These are phyloP conservation scores for Alternaria rosae DNA, from an alignment of 2,329 filamentous ascomycete species.

Conservation along the genomic window DNA sequence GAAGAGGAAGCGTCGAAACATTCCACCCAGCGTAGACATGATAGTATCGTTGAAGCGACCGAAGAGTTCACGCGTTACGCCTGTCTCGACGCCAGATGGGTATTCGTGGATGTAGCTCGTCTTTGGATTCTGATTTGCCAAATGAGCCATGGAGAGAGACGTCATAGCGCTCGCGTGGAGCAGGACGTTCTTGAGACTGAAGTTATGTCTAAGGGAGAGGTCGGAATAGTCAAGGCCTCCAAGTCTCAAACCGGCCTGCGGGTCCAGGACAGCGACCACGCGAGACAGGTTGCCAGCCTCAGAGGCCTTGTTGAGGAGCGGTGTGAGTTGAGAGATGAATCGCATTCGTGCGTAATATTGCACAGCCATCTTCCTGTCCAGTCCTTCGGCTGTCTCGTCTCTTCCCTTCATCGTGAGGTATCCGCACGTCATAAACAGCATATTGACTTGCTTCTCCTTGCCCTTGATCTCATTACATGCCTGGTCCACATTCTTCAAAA, in stretches of 20 bases:
- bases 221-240: conserved; percentile 30
- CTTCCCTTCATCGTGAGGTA: conserved; percentile 54
- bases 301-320: conserved; percentile 41
- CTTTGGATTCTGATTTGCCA: conserved; percentile 27
- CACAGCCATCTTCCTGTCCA: conserved; percentile 42
- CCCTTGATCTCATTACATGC: conserved; percentile 57
- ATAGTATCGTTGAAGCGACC: conserved; percentile 10
- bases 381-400: conserved; percentile 46
- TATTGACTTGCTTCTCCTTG: conserved; percentile 62
- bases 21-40: conserved; percentile 5
- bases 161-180: conserved; percentile 37
- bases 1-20: conserved; percentile 25
- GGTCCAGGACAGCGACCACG: conserved; percentile 42
- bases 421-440: conserved; percentile 63
- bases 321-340: conserved; percentile 50
- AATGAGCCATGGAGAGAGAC: conserved; percentile 32
- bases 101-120: conserved; percentile 41
- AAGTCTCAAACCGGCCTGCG: conserved; percentile 22
- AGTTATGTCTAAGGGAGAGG: conserved; percentile 36
- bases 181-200: conserved; percentile 34
- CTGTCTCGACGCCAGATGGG: conserved; percentile 36
- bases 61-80: conserved; percentile 17
- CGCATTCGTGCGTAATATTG: conserved; percentile 50
- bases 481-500: conserved; percentile 53
- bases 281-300: conserved; percentile 32